These are phyloP conservation scores for Magnolia changhungtana DNA, from an alignment of 164 flowering plant genomes.

Conservation along the genomic window DNA sequence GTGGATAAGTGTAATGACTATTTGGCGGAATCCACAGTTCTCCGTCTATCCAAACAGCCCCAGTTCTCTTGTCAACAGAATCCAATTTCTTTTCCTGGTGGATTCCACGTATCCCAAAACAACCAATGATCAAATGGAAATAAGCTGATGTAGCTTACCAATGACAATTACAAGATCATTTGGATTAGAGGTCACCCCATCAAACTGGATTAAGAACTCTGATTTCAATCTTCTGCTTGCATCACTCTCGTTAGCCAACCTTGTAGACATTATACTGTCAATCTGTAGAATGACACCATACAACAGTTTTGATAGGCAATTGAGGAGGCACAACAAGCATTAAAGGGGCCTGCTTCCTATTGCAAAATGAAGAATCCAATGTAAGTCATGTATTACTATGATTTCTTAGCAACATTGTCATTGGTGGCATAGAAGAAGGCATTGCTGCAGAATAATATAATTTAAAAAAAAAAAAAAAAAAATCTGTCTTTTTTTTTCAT, in stretches of 20 bases:
- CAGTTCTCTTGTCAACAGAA: too few relatives aligned
- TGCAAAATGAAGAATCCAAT: neutral
- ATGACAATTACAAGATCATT: slow-evolving; percentile 84
- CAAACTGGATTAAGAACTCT: slow-evolving; percentile 97
- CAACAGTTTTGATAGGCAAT: neutral
- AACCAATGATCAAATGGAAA: neutral
- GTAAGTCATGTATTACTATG: too few relatives aligned
- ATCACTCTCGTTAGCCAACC: slow-evolving; percentile 84
- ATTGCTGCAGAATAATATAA: too few relatives aligned
- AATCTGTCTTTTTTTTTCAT: too few relatives aligned
- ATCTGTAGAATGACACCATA: slow-evolving; percentile 42
- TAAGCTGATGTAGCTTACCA: slow-evolving; percentile 46
- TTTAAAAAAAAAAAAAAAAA: too few relatives aligned
- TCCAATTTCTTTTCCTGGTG: too few relatives aligned
- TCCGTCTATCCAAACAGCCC: too few relatives aligned
- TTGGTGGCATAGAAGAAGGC: too few relatives aligned
- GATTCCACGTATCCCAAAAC: too few relatives aligned
- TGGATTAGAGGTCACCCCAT: slow-evolving; percentile 87
- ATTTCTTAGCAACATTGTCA: too few relatives aligned
- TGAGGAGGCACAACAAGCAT: neutral
- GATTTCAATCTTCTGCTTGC: slow-evolving; percentile 96
- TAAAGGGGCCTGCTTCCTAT: neutral
- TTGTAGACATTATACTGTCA: slow-evolving; percentile 93
- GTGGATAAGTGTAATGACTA: neutral
- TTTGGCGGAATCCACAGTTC: neutral